Conservation (phyloP, 176 grass and related monocot genomes). For the Cocos nucifera region DNA sequence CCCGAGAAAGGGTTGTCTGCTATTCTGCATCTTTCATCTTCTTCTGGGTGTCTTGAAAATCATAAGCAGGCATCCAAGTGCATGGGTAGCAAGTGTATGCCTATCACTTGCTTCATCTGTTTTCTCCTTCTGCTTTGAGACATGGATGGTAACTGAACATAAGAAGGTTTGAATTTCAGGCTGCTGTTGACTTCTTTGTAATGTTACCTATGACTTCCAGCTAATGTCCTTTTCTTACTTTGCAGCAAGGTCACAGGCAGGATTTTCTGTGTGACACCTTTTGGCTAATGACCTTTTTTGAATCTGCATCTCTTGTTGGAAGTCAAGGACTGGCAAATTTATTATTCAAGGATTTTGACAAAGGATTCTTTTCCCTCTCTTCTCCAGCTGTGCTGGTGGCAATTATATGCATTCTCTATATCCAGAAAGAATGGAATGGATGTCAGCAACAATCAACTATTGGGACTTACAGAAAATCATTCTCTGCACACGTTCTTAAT, state of each 20-base stretch:
- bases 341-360: constrained; percentile 32
- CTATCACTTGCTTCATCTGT: constrained; percentile 66
- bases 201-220: no score
- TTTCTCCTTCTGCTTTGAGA: constrained; percentile 87
- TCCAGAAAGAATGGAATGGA: constrained; percentile 58
- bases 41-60: constrained; percentile 46
- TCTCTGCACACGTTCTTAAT: constrained; percentile 83
- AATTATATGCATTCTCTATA: constrained; percentile 48
- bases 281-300: constrained; percentile 89
- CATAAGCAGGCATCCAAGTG: constrained; percentile 40
- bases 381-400: constrained; percentile 51
- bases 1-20: constrained; percentile 44
- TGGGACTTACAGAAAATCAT: constrained; percentile 84
- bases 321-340: constrained; percentile 76
- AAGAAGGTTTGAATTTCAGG: constrained; percentile 54
- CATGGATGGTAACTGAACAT: constrained; percentile 69
- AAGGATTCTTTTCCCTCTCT: constrained; percentile 40
- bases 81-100: constrained; percentile 59
- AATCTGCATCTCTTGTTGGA: constrained; percentile 67
- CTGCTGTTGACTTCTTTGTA: no score
- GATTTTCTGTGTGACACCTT: constrained; percentile 72
- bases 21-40: constrained; percentile 79
- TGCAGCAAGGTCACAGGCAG: constrained; percentile 89
- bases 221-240: constrained; percentile 26
- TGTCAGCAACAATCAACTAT: constrained; percentile 47